phyloP scores from a whole-genome alignment of 164 flowering plant genomes.

The Paratinospora sagittata region DNA sequence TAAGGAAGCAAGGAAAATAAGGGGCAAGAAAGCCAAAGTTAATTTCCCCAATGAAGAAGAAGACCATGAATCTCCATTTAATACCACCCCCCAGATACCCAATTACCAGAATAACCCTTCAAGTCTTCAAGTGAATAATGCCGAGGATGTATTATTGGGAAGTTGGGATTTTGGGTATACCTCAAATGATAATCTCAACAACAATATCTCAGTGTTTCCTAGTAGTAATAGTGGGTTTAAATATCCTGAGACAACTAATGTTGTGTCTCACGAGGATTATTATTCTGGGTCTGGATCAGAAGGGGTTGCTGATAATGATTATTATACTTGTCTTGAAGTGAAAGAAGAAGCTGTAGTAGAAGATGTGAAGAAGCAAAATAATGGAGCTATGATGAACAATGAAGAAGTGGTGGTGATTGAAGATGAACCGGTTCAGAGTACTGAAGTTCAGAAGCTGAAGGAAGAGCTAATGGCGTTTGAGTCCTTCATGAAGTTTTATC shows the following conservation, averaged over 20 bases:
- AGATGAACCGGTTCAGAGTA: conserved; percentile 20
- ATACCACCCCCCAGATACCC: not conserved
- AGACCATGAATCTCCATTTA: not conserved
- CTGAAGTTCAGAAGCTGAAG: conserved; percentile 10
- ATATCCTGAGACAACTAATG: not conserved
- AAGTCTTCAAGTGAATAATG: not conserved
- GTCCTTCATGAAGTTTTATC: conserved; percentile 63
- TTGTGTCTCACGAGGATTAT: not conserved
- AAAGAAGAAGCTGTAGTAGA: not conserved
- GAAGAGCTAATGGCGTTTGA: conserved; percentile 82
- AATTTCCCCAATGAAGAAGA: conserved; percentile 77
- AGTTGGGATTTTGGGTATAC: conserved; percentile 18
- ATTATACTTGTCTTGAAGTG: not conserved
- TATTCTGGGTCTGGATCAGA: conserved; percentile 20
- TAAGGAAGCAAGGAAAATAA: conserved; percentile 72
- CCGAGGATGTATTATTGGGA: not conserved
- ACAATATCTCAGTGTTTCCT: not conserved
- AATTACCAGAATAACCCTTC: not conserved
- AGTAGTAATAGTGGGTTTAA: too few species aligned
- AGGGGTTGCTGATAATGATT: not conserved
- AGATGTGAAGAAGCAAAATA: not conserved
- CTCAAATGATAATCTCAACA: not conserved
- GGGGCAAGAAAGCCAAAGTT: conserved; percentile 89
- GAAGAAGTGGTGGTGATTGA: conserved; percentile 2
- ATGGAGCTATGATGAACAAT: not conserved